A percentile compares a stretch with the other conserved stretches of the same genome.
Conservation (phyloP, 345 rosid genomes). For the Eucalyptus brandiana region DNA sequence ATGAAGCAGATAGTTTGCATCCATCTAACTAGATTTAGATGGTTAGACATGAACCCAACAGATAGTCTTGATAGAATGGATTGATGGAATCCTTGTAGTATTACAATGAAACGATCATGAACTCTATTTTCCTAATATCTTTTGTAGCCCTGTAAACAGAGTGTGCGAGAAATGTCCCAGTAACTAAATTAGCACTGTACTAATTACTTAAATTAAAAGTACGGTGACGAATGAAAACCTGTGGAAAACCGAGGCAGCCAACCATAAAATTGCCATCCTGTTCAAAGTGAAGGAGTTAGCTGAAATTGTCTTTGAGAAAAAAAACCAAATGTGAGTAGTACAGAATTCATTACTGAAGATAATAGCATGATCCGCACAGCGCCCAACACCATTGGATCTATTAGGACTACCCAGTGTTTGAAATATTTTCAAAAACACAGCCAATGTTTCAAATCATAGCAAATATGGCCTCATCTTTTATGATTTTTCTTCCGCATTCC, state of each 20-base stretch:
- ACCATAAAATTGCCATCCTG: conserved; percentile 95
- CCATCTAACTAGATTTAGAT: background rate
- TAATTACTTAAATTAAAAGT: background rate
- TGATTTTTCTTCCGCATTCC: background rate
- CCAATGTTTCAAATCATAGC: background rate
- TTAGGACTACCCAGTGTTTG: background rate
- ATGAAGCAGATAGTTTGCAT: background rate
- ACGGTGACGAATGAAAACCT: conserved; percentile 24
- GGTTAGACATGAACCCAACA: background rate
- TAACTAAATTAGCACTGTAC: background rate
- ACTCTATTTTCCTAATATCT: background rate
- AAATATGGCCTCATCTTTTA: background rate
- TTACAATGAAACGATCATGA: background rate
- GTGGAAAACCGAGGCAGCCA: conserved; percentile 80
- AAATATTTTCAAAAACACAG: background rate
- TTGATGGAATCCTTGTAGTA: background rate
- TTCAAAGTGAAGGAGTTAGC: background rate
- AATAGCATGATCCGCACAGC: background rate
- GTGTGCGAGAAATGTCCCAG: background rate
- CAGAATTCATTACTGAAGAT: background rate
- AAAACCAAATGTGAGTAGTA: background rate
- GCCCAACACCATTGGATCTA: background rate
- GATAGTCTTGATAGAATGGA: background rate
- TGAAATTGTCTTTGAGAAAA: background rate
- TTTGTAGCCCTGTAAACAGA: background rate